phyloP scores from a whole-genome alignment of 2,329 filamentous ascomycete genomes.

The Colletotrichum gloeosporioides region DNA sequence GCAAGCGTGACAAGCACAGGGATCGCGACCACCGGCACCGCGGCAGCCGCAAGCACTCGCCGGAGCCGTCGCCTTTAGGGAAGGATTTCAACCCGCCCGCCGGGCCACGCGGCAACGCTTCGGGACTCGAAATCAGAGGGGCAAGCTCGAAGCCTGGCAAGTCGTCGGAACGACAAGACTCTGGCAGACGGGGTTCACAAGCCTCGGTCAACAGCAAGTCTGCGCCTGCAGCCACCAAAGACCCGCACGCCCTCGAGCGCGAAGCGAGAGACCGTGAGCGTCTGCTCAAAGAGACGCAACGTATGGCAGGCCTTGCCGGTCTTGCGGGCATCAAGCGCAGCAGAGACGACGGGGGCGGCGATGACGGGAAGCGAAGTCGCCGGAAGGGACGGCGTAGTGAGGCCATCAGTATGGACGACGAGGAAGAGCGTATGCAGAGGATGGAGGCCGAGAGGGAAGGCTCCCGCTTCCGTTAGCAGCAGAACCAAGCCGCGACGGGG shows the following conservation, averaged over 20 bases:
- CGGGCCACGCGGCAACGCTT: conserved; percentile 35
- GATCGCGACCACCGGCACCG: conserved; percentile 44
- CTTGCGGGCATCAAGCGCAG: conserved; percentile 54
- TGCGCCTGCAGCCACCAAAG: conserved; percentile 37
- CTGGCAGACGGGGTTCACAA: conserved; percentile 41
- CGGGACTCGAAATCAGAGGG: conserved; percentile 45
- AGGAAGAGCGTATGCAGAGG: conserved; percentile 59
- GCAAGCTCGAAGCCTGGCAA: conserved; percentile 29
- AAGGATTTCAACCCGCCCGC: conserved; percentile 47
- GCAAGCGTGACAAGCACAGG: conserved; percentile 43
- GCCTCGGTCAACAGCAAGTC: conserved; percentile 31
- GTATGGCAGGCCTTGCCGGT: conserved; percentile 60
- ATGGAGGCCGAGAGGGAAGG: conserved; percentile 66
- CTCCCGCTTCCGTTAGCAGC: conserved; percentile 49
- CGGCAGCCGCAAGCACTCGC: conserved; percentile 34
- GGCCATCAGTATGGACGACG: conserved; percentile 50
- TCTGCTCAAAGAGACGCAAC: conserved; percentile 71
- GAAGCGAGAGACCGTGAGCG: conserved; percentile 71
- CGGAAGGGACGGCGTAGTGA: conserved; percentile 57
- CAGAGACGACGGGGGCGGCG: conserved; percentile 45
- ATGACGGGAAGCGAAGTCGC: conserved; percentile 39
- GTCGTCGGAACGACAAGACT: conserved; percentile 24
- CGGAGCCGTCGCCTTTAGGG: conserved; percentile 36
- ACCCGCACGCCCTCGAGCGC: conserved; percentile 73
- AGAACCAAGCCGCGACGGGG: background rate